These are phyloP conservation scores for Candida sanyiensis DNA, from an alignment of 805 yeast species.

Conservation along the genomic window DNA sequence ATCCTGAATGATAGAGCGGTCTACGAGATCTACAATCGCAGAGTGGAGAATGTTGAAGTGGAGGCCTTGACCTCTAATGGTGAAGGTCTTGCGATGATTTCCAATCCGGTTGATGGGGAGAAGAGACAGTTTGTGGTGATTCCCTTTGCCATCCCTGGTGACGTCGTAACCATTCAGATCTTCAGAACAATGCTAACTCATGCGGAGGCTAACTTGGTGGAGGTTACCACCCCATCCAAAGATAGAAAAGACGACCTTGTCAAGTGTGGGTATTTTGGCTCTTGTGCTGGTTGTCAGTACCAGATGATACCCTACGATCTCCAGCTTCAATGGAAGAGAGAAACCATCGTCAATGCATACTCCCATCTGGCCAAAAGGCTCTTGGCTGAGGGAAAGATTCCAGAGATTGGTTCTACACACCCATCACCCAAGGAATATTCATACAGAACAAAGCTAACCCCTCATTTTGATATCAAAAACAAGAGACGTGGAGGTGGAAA, in stretches of 20 bases:
- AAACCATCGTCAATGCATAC: constrained; percentile 78
- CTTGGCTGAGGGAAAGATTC: constrained; percentile 39
- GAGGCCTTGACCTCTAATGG: constrained; percentile 68
- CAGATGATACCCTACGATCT: constrained; percentile 70
- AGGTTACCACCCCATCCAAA: constrained; percentile 38
- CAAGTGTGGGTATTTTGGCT: constrained; percentile 80
- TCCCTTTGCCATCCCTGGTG: constrained; percentile 90
- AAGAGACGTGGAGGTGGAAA: constrained; percentile 31
- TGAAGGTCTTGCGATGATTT: constrained; percentile 73
- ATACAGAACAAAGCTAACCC: constrained; percentile 91
- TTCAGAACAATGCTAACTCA: constrained; percentile 73
- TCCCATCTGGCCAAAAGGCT: constrained; percentile 64
- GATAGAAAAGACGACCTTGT: constrained; percentile 52
- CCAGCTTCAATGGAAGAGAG: constrained; percentile 67
- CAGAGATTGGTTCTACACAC: constrained; percentile 57
- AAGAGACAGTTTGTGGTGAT: constrained; percentile 58
- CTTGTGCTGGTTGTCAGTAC: constrained; percentile 92
- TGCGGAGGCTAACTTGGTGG: constrained; percentile 68
- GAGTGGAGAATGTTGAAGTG: constrained; percentile 52
- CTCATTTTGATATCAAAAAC: constrained; percentile 84
- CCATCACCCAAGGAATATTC: constrained; percentile 70
- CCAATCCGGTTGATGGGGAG: constrained; percentile 45
- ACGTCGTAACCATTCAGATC: constrained; percentile 59
- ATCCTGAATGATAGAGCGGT: constrained; percentile 53
- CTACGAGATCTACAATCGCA: constrained; percentile 49